Percentiles rank a stretch among this genome's conserved stretches.
Conservation (phyloP, 129 eudicot genomes). For the Flaveria sonorensis region DNA sequence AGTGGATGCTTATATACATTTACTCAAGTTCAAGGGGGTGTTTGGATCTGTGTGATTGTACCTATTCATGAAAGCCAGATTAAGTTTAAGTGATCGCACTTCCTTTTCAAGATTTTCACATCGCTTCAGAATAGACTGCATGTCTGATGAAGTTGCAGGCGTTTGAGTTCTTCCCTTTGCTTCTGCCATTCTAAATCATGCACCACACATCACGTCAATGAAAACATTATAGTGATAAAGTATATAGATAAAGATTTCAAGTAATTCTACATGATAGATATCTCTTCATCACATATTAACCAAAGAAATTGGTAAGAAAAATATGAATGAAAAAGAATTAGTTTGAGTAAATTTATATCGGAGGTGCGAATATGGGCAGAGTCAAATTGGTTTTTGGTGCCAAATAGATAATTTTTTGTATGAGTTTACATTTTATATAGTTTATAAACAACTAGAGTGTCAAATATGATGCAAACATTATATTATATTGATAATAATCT, state of each 20-base stretch:
- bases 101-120: slow-evolving; percentile 94
- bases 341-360: background rate
- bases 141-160: slow-evolving; percentile 73
- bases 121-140: slow-evolving; percentile 70
- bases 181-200: slow-evolving; percentile 74
- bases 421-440: background rate
- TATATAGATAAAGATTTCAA: background rate
- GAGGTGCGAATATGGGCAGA: background rate
- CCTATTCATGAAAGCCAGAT: slow-evolving; percentile 88
- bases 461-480: background rate
- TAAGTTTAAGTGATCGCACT: slow-evolving; percentile 83
- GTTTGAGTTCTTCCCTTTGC: slow-evolving; percentile 80
- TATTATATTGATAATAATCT: background rate
- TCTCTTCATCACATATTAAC: background rate
- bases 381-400: background rate
- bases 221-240: background rate
- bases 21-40: background rate
- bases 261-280: background rate
- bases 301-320: background rate
- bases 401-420: background rate
- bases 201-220: background rate
- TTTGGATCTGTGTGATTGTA: slow-evolving; percentile 17
- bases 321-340: background rate
- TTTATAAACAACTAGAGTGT: background rate
- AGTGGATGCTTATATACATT: background rate